These are phyloP conservation scores for Amphicarpaea edgeworthii DNA, from an alignment of 306 rosid genomes.

Conservation along the genomic window DNA sequence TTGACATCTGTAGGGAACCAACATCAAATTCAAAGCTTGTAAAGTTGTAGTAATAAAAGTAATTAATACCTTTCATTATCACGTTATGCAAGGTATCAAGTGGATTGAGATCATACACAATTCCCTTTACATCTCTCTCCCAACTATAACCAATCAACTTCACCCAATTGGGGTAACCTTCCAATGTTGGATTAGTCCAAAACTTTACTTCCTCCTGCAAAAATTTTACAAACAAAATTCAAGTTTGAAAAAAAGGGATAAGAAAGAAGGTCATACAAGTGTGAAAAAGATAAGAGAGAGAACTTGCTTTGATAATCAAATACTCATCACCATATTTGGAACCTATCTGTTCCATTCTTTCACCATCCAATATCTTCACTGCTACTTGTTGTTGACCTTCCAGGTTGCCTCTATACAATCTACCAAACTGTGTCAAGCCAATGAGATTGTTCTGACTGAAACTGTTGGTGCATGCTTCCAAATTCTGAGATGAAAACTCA, in stretches of 20 bases:
- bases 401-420: conserved; percentile 59
- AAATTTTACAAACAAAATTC: neutral
- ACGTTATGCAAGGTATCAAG: conserved; percentile 59
- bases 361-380: conserved; percentile 62
- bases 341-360: conserved; percentile 40
- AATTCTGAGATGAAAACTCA: conserved; percentile 53
- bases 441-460: conserved; percentile 58
- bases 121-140: conserved; percentile 59
- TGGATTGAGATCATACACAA: conserved; percentile 68
- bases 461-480: conserved; percentile 56
- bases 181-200: conserved; percentile 51
- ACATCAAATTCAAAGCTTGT: neutral
- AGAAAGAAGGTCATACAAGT: neutral
- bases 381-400: conserved; percentile 50
- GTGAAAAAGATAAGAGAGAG: neutral
- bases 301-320: conserved; percentile 52
- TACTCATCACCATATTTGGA: conserved; percentile 46
- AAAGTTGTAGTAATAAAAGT: neutral
- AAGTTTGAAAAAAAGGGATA: neutral
- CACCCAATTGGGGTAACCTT: conserved; percentile 56
- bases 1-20: conserved; percentile 14
- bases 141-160: conserved; percentile 66
- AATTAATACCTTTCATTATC: conserved; percentile 56
- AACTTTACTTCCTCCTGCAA: conserved; percentile 66
- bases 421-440: conserved; percentile 59